Evolutionary conservation across 2,329 filamentous ascomycete species (phyloP), one percentile per base, ranked within the genome.

Genomic region (Xylaria sp.): DNA sequence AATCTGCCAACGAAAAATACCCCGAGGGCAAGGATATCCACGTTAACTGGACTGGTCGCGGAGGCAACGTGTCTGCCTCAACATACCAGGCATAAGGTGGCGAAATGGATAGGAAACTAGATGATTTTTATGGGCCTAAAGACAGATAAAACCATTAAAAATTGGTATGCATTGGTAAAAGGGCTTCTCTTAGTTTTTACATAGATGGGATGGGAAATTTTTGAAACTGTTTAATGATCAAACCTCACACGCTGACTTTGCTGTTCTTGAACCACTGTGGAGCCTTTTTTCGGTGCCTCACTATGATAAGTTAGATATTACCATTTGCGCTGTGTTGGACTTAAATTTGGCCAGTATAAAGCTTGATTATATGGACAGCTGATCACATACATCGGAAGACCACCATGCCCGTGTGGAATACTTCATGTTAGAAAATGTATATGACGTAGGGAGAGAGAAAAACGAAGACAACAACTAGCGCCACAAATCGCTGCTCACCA

Each of bases 31-130:
- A 93, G 83, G 88, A 98, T 80, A 95, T 94, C 78, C 95, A 99
- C 87, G 93, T 98, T 80, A 99, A 99, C 92, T 99, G 95, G 95
- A 99, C 95, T 73, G 95, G 95, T 75, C 91, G 95, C 79, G 95
- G 95, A 78, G 95, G 95, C 77, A 95, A 98, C 78, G 91, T 99
- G 70, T 97, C 93, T 73, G 95, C 95, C 74, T 97, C 94, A 55
- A 98, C 94, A 72, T 99, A 99, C 87, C 91, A 93, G 83, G 95
- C 92, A 85, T 98, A 96, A 73, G 43, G 51, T 63, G 35, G 23
- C 17, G 28, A 61, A 47, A 52, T 33, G 50, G 40, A 19, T 37
- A 58, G 52, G 40, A 50, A 40, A 40, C 56, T 54, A 49, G 53
- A 46, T 57, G 21, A 54, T 11, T 60, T 55, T 14, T 21, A 40